phyloP scores from a whole-genome alignment of 1,139 yeast species.

The Blastobotrys illinoisensis region DNA sequence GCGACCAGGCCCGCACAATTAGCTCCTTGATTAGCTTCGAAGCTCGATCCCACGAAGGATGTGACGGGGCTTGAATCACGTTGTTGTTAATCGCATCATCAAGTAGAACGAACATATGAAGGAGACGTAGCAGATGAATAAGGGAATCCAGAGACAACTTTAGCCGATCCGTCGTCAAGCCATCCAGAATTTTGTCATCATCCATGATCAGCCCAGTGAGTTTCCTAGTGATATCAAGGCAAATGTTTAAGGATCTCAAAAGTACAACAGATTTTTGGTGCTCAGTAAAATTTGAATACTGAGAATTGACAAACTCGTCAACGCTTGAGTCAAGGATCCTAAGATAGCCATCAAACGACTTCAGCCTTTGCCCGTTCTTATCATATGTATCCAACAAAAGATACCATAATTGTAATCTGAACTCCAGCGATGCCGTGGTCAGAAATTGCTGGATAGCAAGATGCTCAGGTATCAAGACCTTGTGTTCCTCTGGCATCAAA shows the following conservation, averaged over 20 bases:
- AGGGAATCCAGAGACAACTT: constrained; percentile 30
- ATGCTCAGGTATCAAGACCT: constrained; percentile 32
- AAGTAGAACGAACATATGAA: constrained; percentile 39
- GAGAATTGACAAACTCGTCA: constrained; percentile 34
- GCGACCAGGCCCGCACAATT: constrained; percentile 42
- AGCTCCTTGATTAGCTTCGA: constrained; percentile 48
- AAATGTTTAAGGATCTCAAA: constrained; percentile 42
- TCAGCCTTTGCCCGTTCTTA: constrained; percentile 36
- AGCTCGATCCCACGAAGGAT: constrained; percentile 32
- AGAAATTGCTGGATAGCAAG: constrained; percentile 56
- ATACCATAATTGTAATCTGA: constrained; percentile 72
- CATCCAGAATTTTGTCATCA: constrained; percentile 13
- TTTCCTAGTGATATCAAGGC: constrained; percentile 39
- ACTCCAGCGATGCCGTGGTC: constrained; percentile 55
- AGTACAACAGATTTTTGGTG: constrained; percentile 28
- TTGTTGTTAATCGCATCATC: constrained; percentile 37
- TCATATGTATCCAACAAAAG: constrained; percentile 59
- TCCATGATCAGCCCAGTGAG: constrained; percentile 24
- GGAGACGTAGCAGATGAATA: constrained; percentile 35
- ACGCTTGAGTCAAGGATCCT: constrained; percentile 43
- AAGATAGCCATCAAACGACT: constrained; percentile 53
- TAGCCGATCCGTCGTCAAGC: constrained; percentile 13
- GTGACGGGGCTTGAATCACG: constrained; percentile 29
- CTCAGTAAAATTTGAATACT: constrained; percentile 18
- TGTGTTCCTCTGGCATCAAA: constrained; percentile 30